Evolutionary conservation across 164 flowering plant species (phyloP), one percentile per base, ranked within the genome.

Genomic region (Malania oleifera): DNA sequence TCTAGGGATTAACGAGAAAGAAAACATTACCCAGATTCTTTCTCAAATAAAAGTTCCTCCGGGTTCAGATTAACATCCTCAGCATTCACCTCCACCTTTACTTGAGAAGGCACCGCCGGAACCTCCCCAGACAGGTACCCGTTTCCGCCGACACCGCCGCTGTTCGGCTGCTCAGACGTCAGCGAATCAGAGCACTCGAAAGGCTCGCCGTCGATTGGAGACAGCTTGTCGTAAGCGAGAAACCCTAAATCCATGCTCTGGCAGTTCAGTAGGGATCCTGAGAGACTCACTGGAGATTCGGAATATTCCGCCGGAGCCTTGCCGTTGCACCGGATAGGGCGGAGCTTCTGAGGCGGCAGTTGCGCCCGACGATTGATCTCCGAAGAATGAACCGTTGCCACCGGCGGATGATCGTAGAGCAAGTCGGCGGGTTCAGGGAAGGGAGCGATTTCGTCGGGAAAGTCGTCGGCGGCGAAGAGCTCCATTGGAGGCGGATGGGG

Each of bases 341-440:
- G 80, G 54, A 81, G 83, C 72, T 81, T 81, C 68, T 74, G 78
- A 3, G 75, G 81, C 40, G 76, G 76, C n/a, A 46, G 39, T 7
- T 23, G 40, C 0, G 57, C 45, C 17, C 46, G 41, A 59, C 24
- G 26, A 5, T 55, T 41, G 31, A 47, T 8, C 28, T 57, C 49
- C 24, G 53, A 39, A 0, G 65, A 35, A 9, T 45, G 54, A 52
- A 52, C 17, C 29, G 17, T 28, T 7, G 71, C 31, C 23, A 56
- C 31, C 23, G 59, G 24, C n/a, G 41, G 54, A 17, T 54, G 44
- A 18, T 50, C 52, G 61, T 43, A 67, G 18, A 67, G 31, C 8
- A 48, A 39, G 40, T 65, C 67, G 5, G 51, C 43, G 15, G 66
- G 20, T 6, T 50, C 60, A 2, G 75, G 74, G 25, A 75, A 78